Evolutionary conservation across 2,329 filamentous ascomycete species (phyloP), one percentile per base, ranked within the genome.

Genomic region (Aureobasidium sp.): DNA sequence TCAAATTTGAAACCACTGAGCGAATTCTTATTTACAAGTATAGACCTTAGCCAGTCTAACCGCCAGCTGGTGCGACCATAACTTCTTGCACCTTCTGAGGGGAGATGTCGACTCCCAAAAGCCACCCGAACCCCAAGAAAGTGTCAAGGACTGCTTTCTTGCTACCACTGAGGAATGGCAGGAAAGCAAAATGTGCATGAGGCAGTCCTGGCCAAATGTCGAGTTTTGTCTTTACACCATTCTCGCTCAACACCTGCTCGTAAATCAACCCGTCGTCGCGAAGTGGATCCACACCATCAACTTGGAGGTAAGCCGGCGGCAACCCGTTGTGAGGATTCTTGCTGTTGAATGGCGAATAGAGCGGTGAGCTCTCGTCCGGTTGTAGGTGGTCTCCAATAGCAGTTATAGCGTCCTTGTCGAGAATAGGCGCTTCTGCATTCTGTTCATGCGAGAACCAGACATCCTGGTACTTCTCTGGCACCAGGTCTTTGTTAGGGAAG

Each of bases 191-290:
- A 58, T 86, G 69, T 72, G 77, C 79, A 72, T 84, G 82, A 10
- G 80, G 80, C 62, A 81, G 8, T 47, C 60, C 60, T 0, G 75
- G 68, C 69, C 80, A 84, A 8, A 82, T 70, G 67, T 85, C 79
- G 16, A 86, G 45, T 56, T 75, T 78, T 2, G 84, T 85, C 69
- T 76, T 71, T 10, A 85, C 76, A 7, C 75, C 79, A 1, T 82
- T 78, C 62, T 83, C 81, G 38, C 79, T 74, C 65, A 88, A 70
- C 3, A 83, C 71, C 45, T 78, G 73, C 68, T 86, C 85, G 68
- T 87, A 88, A 0, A 88, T 81, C 53, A 88, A 67, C 0, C 76
- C 83, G 63, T 88, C 86, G 66, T 89, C 87, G 5, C 86, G 74
- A 3, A 85, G 68, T 0, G 81, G 81, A 70, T 88, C 87, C 66